A percentile compares a stretch with the other conserved stretches of the same genome.
phyloP scores from a whole-genome alignment of 495 filamentous ascomycete genomes.

The Penicillium canariense region DNA sequence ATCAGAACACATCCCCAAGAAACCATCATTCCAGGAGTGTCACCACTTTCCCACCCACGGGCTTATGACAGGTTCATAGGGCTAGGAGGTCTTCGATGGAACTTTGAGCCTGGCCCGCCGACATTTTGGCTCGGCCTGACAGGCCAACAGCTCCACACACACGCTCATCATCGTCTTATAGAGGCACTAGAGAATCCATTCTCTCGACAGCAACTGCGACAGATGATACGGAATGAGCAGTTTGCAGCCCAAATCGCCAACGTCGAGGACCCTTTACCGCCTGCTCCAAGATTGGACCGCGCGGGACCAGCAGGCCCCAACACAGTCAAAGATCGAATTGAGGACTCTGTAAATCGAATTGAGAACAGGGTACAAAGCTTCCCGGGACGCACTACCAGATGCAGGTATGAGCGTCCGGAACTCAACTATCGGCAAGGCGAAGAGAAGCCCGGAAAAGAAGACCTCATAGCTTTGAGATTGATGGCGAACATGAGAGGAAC shows the following conservation, averaged over 20 bases:
- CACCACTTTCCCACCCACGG: neutral
- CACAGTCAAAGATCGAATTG: no score
- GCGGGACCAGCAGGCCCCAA: slow-evolving; percentile 3
- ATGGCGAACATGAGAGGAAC: slow-evolving; percentile 5
- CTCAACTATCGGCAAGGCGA: neutral
- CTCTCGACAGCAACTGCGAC: slow-evolving; percentile 12
- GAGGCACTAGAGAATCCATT: slow-evolving; percentile 14
- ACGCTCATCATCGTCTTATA: neutral
- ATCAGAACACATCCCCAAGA: slow-evolving; percentile 5
- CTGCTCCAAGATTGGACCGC: neutral
- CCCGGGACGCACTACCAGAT: no score
- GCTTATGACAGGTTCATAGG: slow-evolving; percentile 10
- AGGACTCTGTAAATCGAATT: no score
- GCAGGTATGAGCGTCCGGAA: neutral
- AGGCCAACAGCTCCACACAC: neutral
- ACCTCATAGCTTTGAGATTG: neutral
- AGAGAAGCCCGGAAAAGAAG: neutral
- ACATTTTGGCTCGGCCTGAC: slow-evolving; percentile 1
- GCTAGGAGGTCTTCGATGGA: slow-evolving; percentile 22
- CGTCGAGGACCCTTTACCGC: slow-evolving; percentile 26
- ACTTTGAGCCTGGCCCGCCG: slow-evolving; percentile 26
- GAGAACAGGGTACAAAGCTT: neutral
- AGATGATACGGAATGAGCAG: slow-evolving; percentile 7
- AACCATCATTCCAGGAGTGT: slow-evolving; percentile 3
- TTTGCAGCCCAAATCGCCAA: slow-evolving; percentile 6